phyloP scores from a whole-genome alignment of 2,329 filamentous ascomycete genomes.

The Penicillium sp. region DNA sequence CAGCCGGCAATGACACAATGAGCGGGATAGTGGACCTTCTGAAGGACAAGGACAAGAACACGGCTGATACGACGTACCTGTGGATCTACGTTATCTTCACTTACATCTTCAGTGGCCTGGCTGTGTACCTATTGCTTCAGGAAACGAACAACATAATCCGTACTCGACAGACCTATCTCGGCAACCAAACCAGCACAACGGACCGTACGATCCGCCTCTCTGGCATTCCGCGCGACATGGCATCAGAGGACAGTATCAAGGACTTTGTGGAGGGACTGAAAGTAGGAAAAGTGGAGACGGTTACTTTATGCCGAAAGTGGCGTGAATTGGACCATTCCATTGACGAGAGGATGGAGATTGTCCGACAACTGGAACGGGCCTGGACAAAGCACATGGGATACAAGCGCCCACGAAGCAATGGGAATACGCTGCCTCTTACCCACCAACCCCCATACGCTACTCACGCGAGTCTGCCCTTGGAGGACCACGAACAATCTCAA shows the following conservation, averaged over 20 bases:
- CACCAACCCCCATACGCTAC: constrained; percentile 51
- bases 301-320: constrained; percentile 89
- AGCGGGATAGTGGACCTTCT: constrained; percentile 25
- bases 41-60: constrained; percentile 38
- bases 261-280: constrained; percentile 83
- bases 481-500: constrained; percentile 64
- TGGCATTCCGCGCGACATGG: constrained; percentile 78
- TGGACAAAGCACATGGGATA: constrained; percentile 79
- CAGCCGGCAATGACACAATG: constrained; percentile 29
- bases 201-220: constrained; percentile 92
- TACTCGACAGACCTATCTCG: constrained; percentile 86
- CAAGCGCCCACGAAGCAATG: constrained; percentile 52
- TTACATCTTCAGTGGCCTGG: constrained; percentile 84
- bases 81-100: constrained; percentile 96
- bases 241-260: constrained; percentile 82
- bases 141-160: constrained; percentile 86
- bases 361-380: constrained; percentile 78
- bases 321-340: constrained; percentile 76
- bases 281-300: constrained; percentile 86
- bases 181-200: constrained; percentile 91
- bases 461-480: constrained; percentile 25
- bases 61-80: constrained; percentile 62
- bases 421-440: constrained; percentile 51
- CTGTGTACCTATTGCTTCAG: constrained; percentile 78
- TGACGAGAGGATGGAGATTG: constrained; percentile 63